Evolutionary conservation across 2,329 filamentous ascomycete genomes (phyloP), one percentile per base, ranked within the genome.

Genomic region (Aspergillus ustus): DNA sequence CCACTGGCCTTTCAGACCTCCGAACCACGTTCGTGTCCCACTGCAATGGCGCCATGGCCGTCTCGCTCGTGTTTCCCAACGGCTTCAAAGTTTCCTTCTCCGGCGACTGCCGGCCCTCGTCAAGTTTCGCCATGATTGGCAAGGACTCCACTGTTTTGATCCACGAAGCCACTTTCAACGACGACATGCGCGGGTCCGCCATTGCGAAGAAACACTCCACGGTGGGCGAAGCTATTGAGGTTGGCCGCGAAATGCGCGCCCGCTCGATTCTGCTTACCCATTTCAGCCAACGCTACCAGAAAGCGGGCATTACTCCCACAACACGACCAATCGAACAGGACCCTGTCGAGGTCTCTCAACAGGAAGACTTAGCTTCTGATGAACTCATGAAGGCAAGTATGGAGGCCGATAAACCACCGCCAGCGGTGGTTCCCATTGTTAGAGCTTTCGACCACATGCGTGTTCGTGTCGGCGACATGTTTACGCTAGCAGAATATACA

Each of bases 131-230:
- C 0, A 68, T 77, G 13, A 90, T 94, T 54, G 96, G 91, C 50
- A 80, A 81, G 50, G 88, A 88, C 64, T 89, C 90, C 2, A 96
- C 94, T 15, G 84, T 99, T 7, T 86, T 97, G 5, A 87, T 99
- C 59, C 95, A 99, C 80, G 95, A 99, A 83, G 93, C 93, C 64
- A 99, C 95, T 0, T 98, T 99, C 73, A 92, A 95, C 68, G 92
- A 97, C 73, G 91, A 95, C 70, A 85, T 97, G 69, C 70, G 77
- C 44, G 86, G 84, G 17, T 93, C 97, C 70, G 95, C 95, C 4
- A 73, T 84, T 29, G 91, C 90, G 55, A 99, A 99, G 85, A 93
- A 90, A 72, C 95, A 99, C 80, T 91, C 86, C 44, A 99, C 95
- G 8, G 91, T 93, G 64, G 85, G 85, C 15, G 95, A 99, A 79